Conservation (phyloP, 2,329 filamentous ascomycete species). For the Trichoderma arundinaceum region DNA sequence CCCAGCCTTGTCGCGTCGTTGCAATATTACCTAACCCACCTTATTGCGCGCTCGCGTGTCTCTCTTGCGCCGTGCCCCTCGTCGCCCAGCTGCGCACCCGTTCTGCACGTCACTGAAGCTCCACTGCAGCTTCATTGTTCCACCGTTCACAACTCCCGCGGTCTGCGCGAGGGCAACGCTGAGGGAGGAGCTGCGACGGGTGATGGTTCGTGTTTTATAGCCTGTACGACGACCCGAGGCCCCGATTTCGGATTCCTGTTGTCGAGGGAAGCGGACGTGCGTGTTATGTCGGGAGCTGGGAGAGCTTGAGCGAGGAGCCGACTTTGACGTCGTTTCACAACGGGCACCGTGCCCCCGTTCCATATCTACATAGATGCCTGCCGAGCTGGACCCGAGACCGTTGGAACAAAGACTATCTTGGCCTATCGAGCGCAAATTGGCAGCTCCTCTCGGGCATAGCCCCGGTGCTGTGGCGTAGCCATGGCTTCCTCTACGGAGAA, state of each 20-base stretch:
- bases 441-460: background rate
- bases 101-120: too few species aligned
- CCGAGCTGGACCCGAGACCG: background rate
- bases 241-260: background rate
- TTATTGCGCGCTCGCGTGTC: background rate
- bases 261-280: background rate
- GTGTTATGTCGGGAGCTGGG: slow-evolving; percentile 13
- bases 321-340: background rate
- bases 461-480: background rate
- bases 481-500: slow-evolving; percentile 21
- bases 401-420: background rate
- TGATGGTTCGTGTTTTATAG: background rate
- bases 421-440: background rate
- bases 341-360: too few species aligned
- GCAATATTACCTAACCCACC: background rate
- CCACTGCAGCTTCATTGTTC: too few species aligned
- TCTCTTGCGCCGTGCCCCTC: background rate
- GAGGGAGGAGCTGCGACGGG: background rate
- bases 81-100: background rate
- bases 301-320: background rate
- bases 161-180: background rate
- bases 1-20: too few species aligned
- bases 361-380: background rate
- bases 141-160: background rate
- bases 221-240: background rate